A percentile compares a stretch with the other conserved stretches of the same genome.
Conservation (phyloP, 2,329 filamentous ascomycete species). For the Eurotiales sp. region DNA sequence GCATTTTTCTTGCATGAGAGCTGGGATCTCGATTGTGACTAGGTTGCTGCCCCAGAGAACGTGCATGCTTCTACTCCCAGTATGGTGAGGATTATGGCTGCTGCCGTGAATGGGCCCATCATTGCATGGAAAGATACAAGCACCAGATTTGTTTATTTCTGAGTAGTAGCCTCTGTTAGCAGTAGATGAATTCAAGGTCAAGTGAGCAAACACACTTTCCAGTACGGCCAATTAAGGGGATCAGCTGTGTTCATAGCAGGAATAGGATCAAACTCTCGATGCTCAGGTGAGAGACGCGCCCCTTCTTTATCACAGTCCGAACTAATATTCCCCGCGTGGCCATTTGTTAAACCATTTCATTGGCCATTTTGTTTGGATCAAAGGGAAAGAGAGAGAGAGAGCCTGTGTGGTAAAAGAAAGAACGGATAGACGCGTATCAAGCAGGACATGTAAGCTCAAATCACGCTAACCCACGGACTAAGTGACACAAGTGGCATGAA, state of each 20-base stretch:
- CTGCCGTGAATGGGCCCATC: conserved; percentile 55
- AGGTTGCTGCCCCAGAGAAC: conserved; percentile 53
- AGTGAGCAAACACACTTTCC: conserved; percentile 43
- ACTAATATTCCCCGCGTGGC: not conserved
- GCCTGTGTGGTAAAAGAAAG: no score
- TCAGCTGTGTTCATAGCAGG: conserved; percentile 49
- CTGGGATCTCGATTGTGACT: conserved; percentile 57
- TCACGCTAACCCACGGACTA: not conserved
- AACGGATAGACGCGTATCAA: not conserved
- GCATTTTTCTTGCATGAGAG: conserved; percentile 54
- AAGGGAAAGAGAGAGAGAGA: not conserved
- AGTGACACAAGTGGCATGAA: not conserved
- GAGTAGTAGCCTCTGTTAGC: not conserved
- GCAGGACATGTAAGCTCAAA: not conserved
- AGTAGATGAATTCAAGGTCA: no score
- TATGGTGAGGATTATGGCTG: conserved; percentile 55
- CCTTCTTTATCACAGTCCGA: not conserved
- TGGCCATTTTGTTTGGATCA: not conserved
- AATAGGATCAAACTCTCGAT: conserved; percentile 50
- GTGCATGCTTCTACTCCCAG: conserved; percentile 49
- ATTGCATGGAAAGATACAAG: conserved; percentile 57
- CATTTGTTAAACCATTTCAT: not conserved
- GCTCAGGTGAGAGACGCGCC: conserved; percentile 15
- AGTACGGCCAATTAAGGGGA: conserved; percentile 54
- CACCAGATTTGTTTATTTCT: conserved; percentile 52